A percentile compares a stretch with the other conserved stretches of the same genome.
phyloP scores from a whole-genome alignment of 139 green algal species.

The Chlorella sp. region DNA sequence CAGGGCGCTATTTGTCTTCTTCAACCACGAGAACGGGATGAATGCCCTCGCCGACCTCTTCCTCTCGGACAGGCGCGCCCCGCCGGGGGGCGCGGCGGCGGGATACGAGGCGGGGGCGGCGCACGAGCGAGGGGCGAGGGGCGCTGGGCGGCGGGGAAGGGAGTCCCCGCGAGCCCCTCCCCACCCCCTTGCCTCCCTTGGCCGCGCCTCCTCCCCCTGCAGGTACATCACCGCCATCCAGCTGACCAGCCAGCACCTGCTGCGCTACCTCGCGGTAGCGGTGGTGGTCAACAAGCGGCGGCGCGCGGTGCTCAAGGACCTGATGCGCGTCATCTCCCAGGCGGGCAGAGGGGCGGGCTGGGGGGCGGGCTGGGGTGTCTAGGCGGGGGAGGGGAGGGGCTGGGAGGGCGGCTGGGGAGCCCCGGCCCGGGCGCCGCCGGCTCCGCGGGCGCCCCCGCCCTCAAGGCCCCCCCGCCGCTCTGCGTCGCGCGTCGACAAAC shows the following conservation, averaged over 20 bases:
- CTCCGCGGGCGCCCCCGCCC: too few species aligned
- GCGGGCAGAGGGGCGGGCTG: too few species aligned
- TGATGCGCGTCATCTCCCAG: constrained; percentile 78
- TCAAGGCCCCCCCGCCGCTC: too few species aligned
- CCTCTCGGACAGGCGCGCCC: constrained; percentile 85
- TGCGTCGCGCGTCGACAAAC: too few species aligned
- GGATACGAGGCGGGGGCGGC: too few species aligned
- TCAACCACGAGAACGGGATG: constrained; percentile 96
- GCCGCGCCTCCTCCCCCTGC: constrained; percentile 4
- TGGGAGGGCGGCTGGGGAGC: too few species aligned
- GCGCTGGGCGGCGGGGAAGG: neutral
- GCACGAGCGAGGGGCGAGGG: too few species aligned
- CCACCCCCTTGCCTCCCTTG: neutral
- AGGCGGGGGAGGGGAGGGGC: too few species aligned
- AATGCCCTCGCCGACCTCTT: constrained; percentile 97
- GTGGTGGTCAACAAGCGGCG: constrained; percentile 92
- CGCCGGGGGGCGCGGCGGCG: too few species aligned
- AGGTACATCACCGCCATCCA: constrained; percentile 88
- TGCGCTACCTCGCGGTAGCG: constrained; percentile 91
- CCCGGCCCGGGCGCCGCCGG: too few species aligned
- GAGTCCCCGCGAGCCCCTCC: neutral
- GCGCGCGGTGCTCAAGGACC: constrained; percentile 88
- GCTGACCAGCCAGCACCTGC: constrained; percentile 89
- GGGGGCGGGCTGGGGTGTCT: too few species aligned
- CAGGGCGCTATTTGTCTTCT: constrained; percentile 97